Evolutionary conservation across 768 basidiomycete species (phyloP).

Genomic region (Mycena latifolia): DNA sequence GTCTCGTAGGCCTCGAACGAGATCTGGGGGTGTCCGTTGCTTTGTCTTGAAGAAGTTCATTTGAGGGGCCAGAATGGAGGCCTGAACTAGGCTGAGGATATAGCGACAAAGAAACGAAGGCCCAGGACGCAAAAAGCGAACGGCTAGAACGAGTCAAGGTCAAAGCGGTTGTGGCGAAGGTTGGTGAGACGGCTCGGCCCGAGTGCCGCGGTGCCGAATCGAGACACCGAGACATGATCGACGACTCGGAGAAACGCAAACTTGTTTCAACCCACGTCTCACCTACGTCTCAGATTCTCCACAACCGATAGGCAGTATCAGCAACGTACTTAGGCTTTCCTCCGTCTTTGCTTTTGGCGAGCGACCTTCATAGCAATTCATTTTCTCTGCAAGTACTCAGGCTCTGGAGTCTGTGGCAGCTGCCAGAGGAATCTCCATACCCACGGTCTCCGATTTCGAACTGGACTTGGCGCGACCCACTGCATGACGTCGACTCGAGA

Average conservation of each 20-base stretch:
- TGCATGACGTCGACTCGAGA: too few species aligned
- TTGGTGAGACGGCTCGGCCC: slow-evolving; percentile 15
- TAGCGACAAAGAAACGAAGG: slow-evolving; percentile 7
- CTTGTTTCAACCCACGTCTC: not conserved
- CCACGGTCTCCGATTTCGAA: too few species aligned
- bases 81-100: not conserved
- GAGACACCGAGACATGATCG: not conserved
- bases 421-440: too few species aligned
- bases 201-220: slow-evolving; percentile 7
- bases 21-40: slow-evolving; percentile 87
- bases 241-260: not conserved
- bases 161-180: slow-evolving; percentile 16
- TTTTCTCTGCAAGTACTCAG: too few species aligned
- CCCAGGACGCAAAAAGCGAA: not conserved
- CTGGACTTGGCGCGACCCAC: too few species aligned
- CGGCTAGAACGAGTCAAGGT: not conserved
- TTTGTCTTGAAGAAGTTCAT: slow-evolving; percentile 99
- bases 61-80: slow-evolving; percentile 19
- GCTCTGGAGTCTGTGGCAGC: too few species aligned
- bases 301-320: not conserved
- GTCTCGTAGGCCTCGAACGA: slow-evolving; percentile 86
- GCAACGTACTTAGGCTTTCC: too few species aligned
- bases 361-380: too few species aligned
- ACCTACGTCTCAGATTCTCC: not conserved
- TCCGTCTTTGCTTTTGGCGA: too few species aligned